Evolutionary conservation across 2,329 filamentous ascomycete species (phyloP).

Genomic region (Lojkania enalia): DNA sequence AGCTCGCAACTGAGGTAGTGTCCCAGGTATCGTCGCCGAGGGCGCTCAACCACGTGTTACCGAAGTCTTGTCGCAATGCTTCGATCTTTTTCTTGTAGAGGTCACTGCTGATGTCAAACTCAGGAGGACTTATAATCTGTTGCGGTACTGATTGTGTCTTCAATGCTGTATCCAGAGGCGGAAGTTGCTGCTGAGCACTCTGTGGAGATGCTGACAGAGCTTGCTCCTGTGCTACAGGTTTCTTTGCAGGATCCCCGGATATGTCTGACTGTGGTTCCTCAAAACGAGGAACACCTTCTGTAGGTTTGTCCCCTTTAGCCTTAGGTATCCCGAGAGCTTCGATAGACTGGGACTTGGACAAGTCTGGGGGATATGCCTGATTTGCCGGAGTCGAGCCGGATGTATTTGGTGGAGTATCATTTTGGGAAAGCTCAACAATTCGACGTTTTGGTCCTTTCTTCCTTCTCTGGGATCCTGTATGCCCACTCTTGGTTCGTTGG

Average conservation of each 20-base stretch:
- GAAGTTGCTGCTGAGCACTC: conserved; percentile 32
- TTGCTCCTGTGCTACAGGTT: conserved; percentile 24
- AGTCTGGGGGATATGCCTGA: conserved; percentile 26
- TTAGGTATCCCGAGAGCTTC: conserved; percentile 23
- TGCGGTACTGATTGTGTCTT: conserved; percentile 19
- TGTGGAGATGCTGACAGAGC: conserved; percentile 24
- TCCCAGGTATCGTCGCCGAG: conserved; percentile 75
- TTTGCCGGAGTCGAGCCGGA: conserved; percentile 32
- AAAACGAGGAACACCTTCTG: conserved; percentile 28
- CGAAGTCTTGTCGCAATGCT: conserved; percentile 79
- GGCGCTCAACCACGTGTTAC: conserved; percentile 83
- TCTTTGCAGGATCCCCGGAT: conserved; percentile 37
- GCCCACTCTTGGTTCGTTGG: conserved; percentile 41
- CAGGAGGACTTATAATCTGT: conserved; percentile 29
- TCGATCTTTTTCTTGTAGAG: conserved; percentile 88
- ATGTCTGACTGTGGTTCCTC: conserved; percentile 28
- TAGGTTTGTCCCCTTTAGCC: conserved; percentile 12
- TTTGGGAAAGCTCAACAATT: conserved; percentile 61
- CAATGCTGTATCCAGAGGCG: conserved; percentile 36
- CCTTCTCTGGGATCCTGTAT: conserved; percentile 57
- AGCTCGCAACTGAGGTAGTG: conserved; percentile 32
- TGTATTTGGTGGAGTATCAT: conserved; percentile 43
- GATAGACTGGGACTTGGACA: neutral
- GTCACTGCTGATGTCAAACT: conserved; percentile 72
- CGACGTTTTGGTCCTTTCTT: conserved; percentile 61